These are phyloP conservation scores for Monosporascus sp. DNA, from an alignment of 2,329 filamentous ascomycete genomes.

Conservation along the genomic window DNA sequence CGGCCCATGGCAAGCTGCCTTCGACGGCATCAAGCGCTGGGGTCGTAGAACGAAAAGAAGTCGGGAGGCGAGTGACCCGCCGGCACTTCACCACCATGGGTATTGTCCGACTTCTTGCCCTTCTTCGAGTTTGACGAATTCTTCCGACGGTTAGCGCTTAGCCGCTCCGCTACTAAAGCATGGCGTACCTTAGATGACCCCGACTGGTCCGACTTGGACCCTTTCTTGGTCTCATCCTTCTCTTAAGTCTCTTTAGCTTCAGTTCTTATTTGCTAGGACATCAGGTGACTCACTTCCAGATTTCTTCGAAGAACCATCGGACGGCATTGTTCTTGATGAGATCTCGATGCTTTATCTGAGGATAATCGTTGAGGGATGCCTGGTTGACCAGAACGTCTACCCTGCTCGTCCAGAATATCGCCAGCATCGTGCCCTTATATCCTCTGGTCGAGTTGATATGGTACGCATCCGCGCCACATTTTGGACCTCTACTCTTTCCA, in stretches of 20 bases:
- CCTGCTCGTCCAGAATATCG: neutral
- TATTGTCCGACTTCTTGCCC: conserved; percentile 8
- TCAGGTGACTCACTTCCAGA: conserved; percentile 6
- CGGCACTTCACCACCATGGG: neutral
- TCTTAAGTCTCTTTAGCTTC: neutral
- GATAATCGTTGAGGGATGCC: neutral
- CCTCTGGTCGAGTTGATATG: conserved; percentile 3
- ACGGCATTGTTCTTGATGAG: conserved; percentile 6
- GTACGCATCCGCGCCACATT: neutral
- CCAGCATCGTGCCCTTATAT: conserved; percentile 1
- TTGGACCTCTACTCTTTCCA: conserved; percentile 2
- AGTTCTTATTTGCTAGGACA: neutral
- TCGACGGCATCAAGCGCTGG: too few species aligned
- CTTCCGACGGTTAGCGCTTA: too few species aligned
- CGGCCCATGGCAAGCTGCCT: too few species aligned
- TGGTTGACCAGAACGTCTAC: neutral
- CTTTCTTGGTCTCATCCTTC: neutral
- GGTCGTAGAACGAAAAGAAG: conserved; percentile 13
- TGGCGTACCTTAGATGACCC: neutral
- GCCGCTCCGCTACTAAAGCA: too few species aligned
- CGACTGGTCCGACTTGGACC: neutral
- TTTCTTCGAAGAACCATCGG: conserved; percentile 5
- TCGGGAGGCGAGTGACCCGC: conserved; percentile 8
- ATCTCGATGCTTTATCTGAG: neutral
- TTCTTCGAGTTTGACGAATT: neutral